phyloP scores from a whole-genome alignment of 2,329 filamentous ascomycete species.

The Calonectria henricotiae region DNA sequence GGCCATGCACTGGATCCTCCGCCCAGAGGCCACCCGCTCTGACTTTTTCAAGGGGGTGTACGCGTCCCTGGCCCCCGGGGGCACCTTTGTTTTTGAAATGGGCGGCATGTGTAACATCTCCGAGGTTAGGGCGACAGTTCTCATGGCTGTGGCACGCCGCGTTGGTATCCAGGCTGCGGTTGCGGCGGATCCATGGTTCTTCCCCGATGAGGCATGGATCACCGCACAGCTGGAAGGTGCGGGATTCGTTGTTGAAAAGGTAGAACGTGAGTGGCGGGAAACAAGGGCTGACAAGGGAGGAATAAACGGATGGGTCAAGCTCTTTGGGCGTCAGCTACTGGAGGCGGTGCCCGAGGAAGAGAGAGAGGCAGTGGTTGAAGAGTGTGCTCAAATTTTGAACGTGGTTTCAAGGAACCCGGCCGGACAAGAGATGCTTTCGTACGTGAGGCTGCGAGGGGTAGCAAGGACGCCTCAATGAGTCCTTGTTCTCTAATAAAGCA shows the following conservation, averaged over 20 bases:
- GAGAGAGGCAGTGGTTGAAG: constrained; percentile 69
- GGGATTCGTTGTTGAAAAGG: constrained; percentile 67
- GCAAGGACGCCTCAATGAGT: constrained; percentile 59
- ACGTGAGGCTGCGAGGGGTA: constrained; percentile 70
- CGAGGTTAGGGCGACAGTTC: constrained; percentile 74
- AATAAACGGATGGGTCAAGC: constrained; percentile 76
- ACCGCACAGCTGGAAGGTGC: constrained; percentile 62
- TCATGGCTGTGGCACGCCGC: constrained; percentile 69
- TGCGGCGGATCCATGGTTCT: constrained; percentile 79
- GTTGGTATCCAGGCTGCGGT: constrained; percentile 66
- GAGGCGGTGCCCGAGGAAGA: constrained; percentile 65
- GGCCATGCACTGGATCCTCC: constrained; percentile 78
- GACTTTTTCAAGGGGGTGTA: constrained; percentile 71
- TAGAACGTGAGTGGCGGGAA: constrained; percentile 77
- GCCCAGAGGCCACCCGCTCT: constrained; percentile 60
- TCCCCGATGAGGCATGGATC: constrained; percentile 77
- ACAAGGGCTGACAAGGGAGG: constrained; percentile 74
- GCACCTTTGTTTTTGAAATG: constrained; percentile 79
- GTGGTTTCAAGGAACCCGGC: constrained; percentile 70
- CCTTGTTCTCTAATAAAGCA: background rate
- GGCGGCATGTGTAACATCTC: constrained; percentile 79
- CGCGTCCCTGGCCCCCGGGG: constrained; percentile 69
- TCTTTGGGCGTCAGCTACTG: constrained; percentile 76
- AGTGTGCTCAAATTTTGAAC: constrained; percentile 71
- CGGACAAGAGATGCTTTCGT: constrained; percentile 71